Percentiles rank a stretch among this genome's conserved stretches.
These are phyloP conservation scores for Ceratobasidium sp. DNA, from an alignment of 1,284 basidiomycete species.

Conservation along the genomic window DNA sequence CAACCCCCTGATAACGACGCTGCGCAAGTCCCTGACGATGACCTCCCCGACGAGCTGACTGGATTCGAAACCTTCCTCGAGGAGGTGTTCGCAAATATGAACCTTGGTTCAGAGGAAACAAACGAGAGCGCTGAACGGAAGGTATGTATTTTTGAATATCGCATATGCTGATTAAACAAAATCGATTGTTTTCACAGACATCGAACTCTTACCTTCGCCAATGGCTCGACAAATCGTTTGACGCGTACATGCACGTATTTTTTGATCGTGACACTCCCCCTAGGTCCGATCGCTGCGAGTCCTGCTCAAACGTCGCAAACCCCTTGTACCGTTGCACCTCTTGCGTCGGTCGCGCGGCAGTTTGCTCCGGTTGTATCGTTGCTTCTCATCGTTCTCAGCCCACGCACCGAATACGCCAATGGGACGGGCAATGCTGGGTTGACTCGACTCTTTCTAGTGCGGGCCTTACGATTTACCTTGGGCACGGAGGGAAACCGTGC, in stretches of 20 bases:
- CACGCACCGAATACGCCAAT: neutral
- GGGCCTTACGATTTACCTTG: conserved; percentile 7
- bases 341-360: neutral
- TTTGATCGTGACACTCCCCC: conserved; percentile 4
- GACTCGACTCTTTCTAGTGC: neutral
- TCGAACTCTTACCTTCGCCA: neutral
- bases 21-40: no score
- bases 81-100: no score
- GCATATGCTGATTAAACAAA: no score
- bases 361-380: neutral
- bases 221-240: neutral
- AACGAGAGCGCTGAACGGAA: no score
- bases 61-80: no score
- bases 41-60: no score
- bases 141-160: no score
- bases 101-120: no score
- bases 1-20: no score
- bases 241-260: neutral
- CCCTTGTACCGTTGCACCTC: neutral
- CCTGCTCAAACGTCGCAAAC: neutral
- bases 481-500: conserved; percentile 22
- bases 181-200: neutral
- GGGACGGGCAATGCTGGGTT: conserved; percentile 1
- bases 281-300: neutral
- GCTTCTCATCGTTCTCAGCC: neutral